Percentiles rank a stretch among this genome's conserved stretches.
These are phyloP conservation scores for Pichia phayaonensis DNA, from an alignment of 805 yeast genomes.

Conservation along the genomic window DNA sequence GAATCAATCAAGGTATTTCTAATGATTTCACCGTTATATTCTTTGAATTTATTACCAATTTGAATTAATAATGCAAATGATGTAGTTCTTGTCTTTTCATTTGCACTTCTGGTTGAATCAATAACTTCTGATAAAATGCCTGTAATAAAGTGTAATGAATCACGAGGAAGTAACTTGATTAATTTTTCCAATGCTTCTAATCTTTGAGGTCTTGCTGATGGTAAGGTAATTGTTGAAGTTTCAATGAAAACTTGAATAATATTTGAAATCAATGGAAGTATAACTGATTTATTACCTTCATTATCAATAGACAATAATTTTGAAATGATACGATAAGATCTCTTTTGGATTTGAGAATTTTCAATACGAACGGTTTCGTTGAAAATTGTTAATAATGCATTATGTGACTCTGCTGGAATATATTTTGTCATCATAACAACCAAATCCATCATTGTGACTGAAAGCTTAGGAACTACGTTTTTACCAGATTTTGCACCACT, in stretches of 20 bases:
- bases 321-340: slow-evolving; percentile 74
- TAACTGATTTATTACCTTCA: slow-evolving; percentile 48
- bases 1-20: slow-evolving; percentile 54
- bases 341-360: slow-evolving; percentile 73
- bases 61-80: slow-evolving; percentile 68
- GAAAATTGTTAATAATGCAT: slow-evolving; percentile 73
- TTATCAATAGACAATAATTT: slow-evolving; percentile 52
- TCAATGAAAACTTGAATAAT: slow-evolving; percentile 54
- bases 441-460: slow-evolving; percentile 87
- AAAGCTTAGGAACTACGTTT: slow-evolving; percentile 40
- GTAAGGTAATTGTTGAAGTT: slow-evolving; percentile 49
- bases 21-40: slow-evolving; percentile 51
- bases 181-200: slow-evolving; percentile 58
- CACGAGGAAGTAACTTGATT: slow-evolving; percentile 52
- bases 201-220: slow-evolving; percentile 77
- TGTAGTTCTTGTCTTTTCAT: slow-evolving; percentile 81
- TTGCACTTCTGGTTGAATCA: slow-evolving; percentile 82
- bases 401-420: slow-evolving; percentile 62
- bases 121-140: slow-evolving; percentile 80
- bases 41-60: slow-evolving; percentile 73
- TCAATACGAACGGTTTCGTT: slow-evolving; percentile 51
- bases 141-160: slow-evolving; percentile 72
- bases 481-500: slow-evolving; percentile 27
- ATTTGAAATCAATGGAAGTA: slow-evolving; percentile 40
- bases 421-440: slow-evolving; percentile 81